Percentiles rank a stretch among this genome's conserved stretches.
phyloP scores from a whole-genome alignment of 2,329 filamentous ascomycete genomes.

The Trichothecium roseum region DNA sequence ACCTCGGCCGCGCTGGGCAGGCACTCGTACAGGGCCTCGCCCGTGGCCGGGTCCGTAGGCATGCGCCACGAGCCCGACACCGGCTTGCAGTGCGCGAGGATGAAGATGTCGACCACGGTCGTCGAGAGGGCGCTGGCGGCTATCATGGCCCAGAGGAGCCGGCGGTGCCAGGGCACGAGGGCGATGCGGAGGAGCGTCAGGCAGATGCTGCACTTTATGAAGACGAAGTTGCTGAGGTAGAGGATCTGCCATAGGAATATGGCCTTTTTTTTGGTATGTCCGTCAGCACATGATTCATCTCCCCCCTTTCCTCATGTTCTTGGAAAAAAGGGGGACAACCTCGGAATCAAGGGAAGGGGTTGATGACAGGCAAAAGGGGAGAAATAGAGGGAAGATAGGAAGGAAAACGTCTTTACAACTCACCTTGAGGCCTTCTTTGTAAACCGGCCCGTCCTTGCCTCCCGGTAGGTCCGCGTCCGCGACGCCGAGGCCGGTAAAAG shows the following conservation, averaged over 20 bases:
- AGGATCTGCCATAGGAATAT: constrained; percentile 9
- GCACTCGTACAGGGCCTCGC: constrained; percentile 1
- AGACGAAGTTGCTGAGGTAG: constrained; percentile 7
- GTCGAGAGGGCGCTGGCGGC: constrained; percentile 4
- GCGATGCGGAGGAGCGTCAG: constrained; percentile 8
- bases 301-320: background rate
- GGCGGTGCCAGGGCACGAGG: constrained; percentile 4
- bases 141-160: constrained; percentile 7
- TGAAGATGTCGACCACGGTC: constrained; percentile 6
- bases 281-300: too few relatives aligned
- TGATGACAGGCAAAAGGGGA: too few relatives aligned
- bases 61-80: constrained; percentile 7
- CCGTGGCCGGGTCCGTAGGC: background rate
- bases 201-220: constrained; percentile 10
- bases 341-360: too few relatives aligned
- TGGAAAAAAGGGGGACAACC: too few relatives aligned
- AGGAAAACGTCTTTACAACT: constrained; percentile 60
- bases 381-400: too few relatives aligned
- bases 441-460: background rate
- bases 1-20: constrained; percentile 3
- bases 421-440: constrained; percentile 49
- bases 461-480: background rate
- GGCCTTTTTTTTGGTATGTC: background rate
- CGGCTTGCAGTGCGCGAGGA: constrained; percentile 7
- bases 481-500: background rate